A percentile compares a stretch with the other conserved stretches of the same genome.
phyloP scores from a whole-genome alignment of 768 basidiomycete species.

The Calocybe indica region DNA sequence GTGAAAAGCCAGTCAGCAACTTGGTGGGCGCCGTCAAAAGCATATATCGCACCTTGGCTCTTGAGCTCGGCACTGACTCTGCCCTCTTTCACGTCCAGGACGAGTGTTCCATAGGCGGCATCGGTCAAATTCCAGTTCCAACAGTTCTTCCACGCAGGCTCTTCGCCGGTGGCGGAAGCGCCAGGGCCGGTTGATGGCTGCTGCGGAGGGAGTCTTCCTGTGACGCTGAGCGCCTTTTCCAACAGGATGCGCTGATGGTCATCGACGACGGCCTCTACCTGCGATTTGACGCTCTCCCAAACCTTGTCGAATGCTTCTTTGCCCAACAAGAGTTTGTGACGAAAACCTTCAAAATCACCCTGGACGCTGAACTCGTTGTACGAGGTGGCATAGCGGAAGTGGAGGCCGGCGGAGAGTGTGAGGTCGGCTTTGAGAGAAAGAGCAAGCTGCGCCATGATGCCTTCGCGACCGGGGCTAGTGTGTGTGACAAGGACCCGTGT shows the following conservation, averaged over 20 bases:
- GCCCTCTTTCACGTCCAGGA: constrained; percentile 89
- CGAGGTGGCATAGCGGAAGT: constrained; percentile 94
- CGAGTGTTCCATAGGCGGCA: constrained; percentile 84
- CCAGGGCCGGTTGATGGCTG: constrained; percentile 40
- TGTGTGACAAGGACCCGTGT: constrained; percentile 93
- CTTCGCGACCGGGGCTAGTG: constrained; percentile 88
- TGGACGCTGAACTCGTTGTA: constrained; percentile 98
- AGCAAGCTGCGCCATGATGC: constrained; percentile 85
- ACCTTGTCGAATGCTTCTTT: constrained; percentile 85
- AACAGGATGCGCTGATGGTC: constrained; percentile 84
- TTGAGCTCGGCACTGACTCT: constrained; percentile 88
- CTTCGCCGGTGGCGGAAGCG: constrained; percentile 61
- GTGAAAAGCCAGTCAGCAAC: constrained; percentile 1
- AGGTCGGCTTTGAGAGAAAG: constrained; percentile 92
- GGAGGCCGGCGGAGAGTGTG: constrained; percentile 89
- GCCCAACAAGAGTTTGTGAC: constrained; percentile 69
- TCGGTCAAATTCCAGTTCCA: constrained; percentile 99
- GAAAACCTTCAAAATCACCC: constrained; percentile 82
- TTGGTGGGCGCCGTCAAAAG: neutral
- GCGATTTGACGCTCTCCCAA: constrained; percentile 90
- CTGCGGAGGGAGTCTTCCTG: constrained; percentile 69
- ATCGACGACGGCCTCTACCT: constrained; percentile 89
- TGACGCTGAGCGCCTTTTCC: constrained; percentile 82
- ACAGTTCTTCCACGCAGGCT: constrained; percentile 96
- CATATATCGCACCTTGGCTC: constrained; percentile 65